Evolutionary conservation across 495 filamentous ascomycete species (phyloP).

Genomic region (Astrothelium macrocarpum): DNA sequence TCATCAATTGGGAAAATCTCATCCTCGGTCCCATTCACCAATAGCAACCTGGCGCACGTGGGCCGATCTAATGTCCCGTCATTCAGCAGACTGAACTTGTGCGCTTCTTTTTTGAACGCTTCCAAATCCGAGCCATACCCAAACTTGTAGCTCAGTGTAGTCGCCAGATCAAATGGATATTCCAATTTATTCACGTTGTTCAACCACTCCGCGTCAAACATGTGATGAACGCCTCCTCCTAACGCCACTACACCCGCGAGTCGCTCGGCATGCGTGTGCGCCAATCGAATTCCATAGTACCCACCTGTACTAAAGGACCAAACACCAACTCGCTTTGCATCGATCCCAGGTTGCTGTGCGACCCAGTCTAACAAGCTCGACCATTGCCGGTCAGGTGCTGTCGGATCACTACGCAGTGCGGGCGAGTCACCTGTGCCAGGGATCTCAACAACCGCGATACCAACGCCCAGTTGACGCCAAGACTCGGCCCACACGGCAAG

Average conservation of each 20-base stretch:
- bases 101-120: conserved; percentile 49
- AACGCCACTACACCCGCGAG: conserved; percentile 57
- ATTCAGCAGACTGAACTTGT: conserved; percentile 65
- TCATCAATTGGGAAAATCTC: conserved; percentile 68
- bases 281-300: conserved; percentile 65
- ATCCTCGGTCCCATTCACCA: conserved; percentile 50
- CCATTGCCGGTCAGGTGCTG: conserved; percentile 49
- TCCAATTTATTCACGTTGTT: conserved; percentile 59
- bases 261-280: conserved; percentile 55
- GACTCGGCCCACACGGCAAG: conserved; percentile 63
- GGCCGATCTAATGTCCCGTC: conserved; percentile 56
- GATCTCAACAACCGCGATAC: conserved; percentile 55
- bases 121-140: conserved; percentile 51
- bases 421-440: conserved; percentile 74
- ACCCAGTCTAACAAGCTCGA: conserved; percentile 60
- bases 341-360: conserved; percentile 45
- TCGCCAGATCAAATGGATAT: conserved; percentile 62
- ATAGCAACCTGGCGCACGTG: conserved; percentile 48
- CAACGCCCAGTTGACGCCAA: conserved; percentile 51
- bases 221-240: conserved; percentile 63
- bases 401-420: conserved; percentile 47
- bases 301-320: conserved; percentile 71
- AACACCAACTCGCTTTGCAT: conserved; percentile 50
- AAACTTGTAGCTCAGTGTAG: conserved; percentile 60
- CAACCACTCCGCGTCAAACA: conserved; percentile 58